Conservation (phyloP, 805 yeast genomes). For the Sungouiozyma intestinalis region DNA sequence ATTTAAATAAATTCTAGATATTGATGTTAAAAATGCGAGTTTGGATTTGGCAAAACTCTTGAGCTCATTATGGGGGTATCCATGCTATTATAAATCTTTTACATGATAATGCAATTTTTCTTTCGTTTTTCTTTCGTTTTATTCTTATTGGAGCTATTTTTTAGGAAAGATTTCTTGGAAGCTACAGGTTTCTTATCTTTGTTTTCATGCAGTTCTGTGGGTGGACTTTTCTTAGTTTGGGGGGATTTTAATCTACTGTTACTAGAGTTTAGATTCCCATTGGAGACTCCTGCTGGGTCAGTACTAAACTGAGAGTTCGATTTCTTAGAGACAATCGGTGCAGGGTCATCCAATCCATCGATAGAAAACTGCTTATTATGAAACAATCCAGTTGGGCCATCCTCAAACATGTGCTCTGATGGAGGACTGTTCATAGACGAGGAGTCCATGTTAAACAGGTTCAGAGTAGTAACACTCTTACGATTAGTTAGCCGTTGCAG, state of each 20-base stretch:
- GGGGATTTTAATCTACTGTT: background rate
- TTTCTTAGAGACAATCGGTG: background rate
- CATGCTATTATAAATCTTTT: background rate
- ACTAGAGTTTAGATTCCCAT: background rate
- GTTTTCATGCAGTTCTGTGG: background rate
- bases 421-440: background rate
- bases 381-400: background rate
- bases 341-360: background rate
- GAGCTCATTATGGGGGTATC: constrained; percentile 1
- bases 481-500: background rate
- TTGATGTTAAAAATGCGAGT: constrained; percentile 8
- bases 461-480: constrained; percentile 17
- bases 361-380: background rate
- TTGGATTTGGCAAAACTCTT: constrained; percentile 4
- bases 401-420: background rate
- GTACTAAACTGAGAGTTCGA: background rate
- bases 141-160: constrained; percentile 1
- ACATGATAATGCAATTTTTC: constrained; percentile 13
- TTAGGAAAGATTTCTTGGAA: background rate
- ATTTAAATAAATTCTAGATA: background rate
- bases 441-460: constrained; percentile 10
- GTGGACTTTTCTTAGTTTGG: constrained; percentile 2
- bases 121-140: constrained; percentile 4
- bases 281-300: background rate
- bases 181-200: background rate